Conservation (phyloP, 2,329 filamentous ascomycete genomes). For the Mycosphaerella arachidis region DNA sequence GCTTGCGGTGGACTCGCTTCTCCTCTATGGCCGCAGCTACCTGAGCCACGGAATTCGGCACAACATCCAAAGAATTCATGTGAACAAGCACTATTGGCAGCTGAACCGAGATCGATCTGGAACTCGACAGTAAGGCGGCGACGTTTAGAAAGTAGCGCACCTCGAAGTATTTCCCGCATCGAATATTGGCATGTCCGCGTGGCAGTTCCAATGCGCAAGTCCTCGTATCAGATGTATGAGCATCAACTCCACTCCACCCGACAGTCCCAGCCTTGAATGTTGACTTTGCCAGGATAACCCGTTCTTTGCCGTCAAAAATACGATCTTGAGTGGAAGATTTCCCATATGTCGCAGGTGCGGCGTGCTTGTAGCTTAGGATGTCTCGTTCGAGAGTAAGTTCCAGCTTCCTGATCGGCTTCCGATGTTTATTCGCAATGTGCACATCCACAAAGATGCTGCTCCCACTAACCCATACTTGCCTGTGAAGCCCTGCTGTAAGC, state of each 20-base stretch:
- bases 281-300: conserved; percentile 43
- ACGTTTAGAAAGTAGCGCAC: conserved; percentile 54
- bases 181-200: conserved; percentile 48
- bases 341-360: conserved; percentile 44
- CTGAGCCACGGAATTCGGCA: conserved; percentile 53
- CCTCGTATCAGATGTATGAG: conserved; percentile 44
- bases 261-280: conserved; percentile 40
- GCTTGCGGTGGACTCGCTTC: conserved; percentile 33
- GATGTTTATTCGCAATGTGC: conserved; percentile 48
- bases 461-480: conserved; percentile 57
- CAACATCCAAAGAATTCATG: conserved; percentile 54
- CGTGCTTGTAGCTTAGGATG: conserved; percentile 50
- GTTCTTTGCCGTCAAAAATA: conserved; percentile 50
- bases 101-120: conserved; percentile 50
- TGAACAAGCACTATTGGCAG: conserved; percentile 54
- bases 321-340: conserved; percentile 49
- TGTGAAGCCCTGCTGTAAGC: conserved; percentile 51
- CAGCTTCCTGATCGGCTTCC: conserved; percentile 47
- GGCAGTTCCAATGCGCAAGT: conserved; percentile 50
- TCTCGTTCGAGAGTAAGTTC: conserved; percentile 51
- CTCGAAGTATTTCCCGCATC: conserved; percentile 54
- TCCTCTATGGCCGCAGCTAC: conserved; percentile 54
- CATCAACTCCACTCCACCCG: conserved; percentile 46
- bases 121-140: conserved; percentile 42
- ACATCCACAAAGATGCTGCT: conserved; percentile 53